Conservation (phyloP, 768 basidiomycete species). For the Termitomyces heimii region DNA sequence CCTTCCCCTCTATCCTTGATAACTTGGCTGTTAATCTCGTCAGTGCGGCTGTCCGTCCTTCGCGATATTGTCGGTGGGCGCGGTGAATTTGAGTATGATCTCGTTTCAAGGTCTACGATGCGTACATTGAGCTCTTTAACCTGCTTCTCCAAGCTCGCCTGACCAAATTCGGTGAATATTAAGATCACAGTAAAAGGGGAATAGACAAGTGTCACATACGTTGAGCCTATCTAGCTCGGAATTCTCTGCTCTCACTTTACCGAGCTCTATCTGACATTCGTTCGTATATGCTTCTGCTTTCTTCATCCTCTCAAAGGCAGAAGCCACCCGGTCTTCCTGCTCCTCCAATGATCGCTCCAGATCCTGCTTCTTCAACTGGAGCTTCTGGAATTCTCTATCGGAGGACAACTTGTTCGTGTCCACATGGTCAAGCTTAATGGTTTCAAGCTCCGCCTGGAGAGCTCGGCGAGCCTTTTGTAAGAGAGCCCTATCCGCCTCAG, state of each 20-base stretch:
- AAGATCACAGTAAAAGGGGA: constrained; percentile 1
- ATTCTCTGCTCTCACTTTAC: constrained; percentile 74
- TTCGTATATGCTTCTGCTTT: constrained; percentile 73
- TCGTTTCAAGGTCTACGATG: constrained; percentile 79
- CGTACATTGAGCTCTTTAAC: constrained; percentile 80
- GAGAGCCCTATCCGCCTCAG: constrained; percentile 73
- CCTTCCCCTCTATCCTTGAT: constrained; percentile 40
- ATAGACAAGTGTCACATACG: constrained; percentile 34
- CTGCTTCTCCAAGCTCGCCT: constrained; percentile 84
- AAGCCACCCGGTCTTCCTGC: constrained; percentile 65
- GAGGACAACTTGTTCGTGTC: constrained; percentile 66
- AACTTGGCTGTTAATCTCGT: constrained; percentile 56
- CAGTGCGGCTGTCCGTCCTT: constrained; percentile 63
- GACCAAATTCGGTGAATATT: not conserved
- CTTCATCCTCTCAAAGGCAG: constrained; percentile 74
- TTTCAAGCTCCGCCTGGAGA: constrained; percentile 74
- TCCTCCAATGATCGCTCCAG: constrained; percentile 74
- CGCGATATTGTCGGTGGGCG: constrained; percentile 49
- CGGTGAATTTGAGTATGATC: constrained; percentile 61
- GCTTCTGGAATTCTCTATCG: constrained; percentile 67
- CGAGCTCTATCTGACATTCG: constrained; percentile 72
- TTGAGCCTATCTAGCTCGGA: constrained; percentile 75
- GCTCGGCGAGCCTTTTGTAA: constrained; percentile 79
- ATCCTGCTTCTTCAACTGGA: constrained; percentile 79
- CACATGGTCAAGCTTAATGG: constrained; percentile 70